A percentile compares a stretch with the other conserved stretches of the same genome.
phyloP scores from a whole-genome alignment of 257 asterid genomes.

The Primulina eburnea region DNA sequence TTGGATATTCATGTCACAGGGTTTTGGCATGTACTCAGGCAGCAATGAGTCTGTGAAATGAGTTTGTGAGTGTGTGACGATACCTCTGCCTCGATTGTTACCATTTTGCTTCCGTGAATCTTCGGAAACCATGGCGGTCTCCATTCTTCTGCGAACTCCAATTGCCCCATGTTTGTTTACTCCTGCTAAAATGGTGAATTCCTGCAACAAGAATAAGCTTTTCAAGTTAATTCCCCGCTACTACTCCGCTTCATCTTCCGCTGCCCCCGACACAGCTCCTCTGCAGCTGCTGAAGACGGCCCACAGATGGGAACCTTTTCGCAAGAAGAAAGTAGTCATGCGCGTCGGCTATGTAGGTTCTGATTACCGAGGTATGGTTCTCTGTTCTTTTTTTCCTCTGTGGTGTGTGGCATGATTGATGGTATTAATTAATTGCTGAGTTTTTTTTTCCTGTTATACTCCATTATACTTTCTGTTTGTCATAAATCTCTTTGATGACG shows the following conservation, averaged over 20 bases:
- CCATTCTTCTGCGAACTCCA: background rate
- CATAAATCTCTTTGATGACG: constrained; percentile 11
- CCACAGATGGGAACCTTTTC: constrained; percentile 65
- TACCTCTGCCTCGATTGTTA: background rate
- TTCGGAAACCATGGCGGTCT: background rate
- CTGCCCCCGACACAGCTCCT: constrained; percentile 23
- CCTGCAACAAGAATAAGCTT: constrained; percentile 20
- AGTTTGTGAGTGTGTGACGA: background rate
- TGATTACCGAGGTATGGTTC: constrained; percentile 63
- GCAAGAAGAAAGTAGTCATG: constrained; percentile 95
- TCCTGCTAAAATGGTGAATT: background rate
- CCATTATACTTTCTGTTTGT: background rate
- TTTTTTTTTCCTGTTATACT: background rate
- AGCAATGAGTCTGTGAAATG: too few relatives aligned
- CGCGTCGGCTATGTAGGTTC: constrained; percentile 96
- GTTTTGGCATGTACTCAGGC: too few relatives aligned
- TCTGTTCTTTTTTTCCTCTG: background rate
- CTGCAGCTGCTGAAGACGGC: constrained; percentile 18
- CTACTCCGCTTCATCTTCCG: constrained; percentile 32
- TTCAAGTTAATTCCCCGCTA: constrained; percentile 24
- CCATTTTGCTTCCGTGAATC: background rate
- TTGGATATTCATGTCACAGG: too few relatives aligned
- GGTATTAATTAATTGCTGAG: background rate
- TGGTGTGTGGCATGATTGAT: background rate
- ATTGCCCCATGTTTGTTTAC: background rate